These are phyloP conservation scores for Deinandra increscens DNA, from an alignment of 129 eudicot species.

Conservation along the genomic window DNA sequence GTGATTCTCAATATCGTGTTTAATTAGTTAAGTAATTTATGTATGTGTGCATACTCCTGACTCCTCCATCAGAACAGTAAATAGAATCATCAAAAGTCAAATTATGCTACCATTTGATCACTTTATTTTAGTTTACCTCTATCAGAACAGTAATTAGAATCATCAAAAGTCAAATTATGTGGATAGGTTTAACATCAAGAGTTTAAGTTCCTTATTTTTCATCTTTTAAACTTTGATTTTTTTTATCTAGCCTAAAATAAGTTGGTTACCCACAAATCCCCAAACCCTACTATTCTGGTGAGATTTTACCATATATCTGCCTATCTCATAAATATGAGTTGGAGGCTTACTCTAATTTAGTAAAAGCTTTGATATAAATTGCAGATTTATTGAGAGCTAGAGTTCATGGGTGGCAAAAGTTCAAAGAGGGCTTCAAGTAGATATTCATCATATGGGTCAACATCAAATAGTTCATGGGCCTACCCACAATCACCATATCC, in stretches of 20 bases:
- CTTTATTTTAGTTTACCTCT: too few relatives aligned
- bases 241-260: not conserved
- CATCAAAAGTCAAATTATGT: not conserved
- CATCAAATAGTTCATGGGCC: slow-evolving; percentile 41
- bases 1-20: slow-evolving; percentile 11
- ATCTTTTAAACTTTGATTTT: not conserved
- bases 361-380: not conserved
- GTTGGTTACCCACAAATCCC: not conserved
- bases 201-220: not conserved
- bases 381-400: slow-evolving; percentile 30
- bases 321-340: not conserved
- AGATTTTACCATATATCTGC: not conserved
- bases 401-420: slow-evolving; percentile 66
- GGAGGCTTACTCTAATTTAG: not conserved
- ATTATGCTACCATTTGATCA: too few relatives aligned
- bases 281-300: too few relatives aligned
- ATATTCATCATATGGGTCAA: slow-evolving; percentile 59
- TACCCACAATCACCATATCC: slow-evolving; percentile 48
- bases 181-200: not conserved
- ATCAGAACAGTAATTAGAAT: not conserved
- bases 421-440: slow-evolving; percentile 64
- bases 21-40: not conserved
- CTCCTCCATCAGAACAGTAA: not conserved
- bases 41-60: not conserved
- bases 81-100: not conserved